A percentile compares a stretch with the other conserved stretches of the same genome.
phyloP scores from a whole-genome alignment of 1,284 basidiomycete genomes.

The Ceratobasidium sp. region DNA sequence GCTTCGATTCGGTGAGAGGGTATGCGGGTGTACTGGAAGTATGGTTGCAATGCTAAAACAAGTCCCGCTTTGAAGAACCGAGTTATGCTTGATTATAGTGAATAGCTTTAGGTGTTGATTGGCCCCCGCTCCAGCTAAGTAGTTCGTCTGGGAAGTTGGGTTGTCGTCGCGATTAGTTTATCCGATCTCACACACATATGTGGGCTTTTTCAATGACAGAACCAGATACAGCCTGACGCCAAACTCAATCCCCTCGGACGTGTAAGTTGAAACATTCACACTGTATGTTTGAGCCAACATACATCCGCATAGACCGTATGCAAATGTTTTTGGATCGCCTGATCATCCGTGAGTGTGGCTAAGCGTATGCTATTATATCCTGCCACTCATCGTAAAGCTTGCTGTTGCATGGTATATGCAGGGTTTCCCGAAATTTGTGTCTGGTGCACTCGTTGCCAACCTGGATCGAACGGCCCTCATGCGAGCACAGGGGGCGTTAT shows the following conservation, averaged over 20 bases:
- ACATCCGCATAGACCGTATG: conserved; percentile 60
- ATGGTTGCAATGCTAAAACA: too few relatives aligned
- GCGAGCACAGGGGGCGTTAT: conserved; percentile 11
- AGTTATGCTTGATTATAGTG: conserved; percentile 31
- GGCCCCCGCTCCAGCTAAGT: not conserved
- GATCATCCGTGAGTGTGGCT: conserved; percentile 60
- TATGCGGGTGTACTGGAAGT: not conserved
- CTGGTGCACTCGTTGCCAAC: conserved; percentile 20
- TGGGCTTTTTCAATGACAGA: conserved; percentile 71
- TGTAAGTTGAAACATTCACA: conserved; percentile 55
- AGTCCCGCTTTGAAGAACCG: not conserved
- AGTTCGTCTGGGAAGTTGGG: not conserved
- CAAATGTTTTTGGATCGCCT: conserved; percentile 68
- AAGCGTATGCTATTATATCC: not conserved
- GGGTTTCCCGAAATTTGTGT: conserved; percentile 34
- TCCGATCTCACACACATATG: conserved; percentile 60
- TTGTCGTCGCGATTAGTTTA: conserved; percentile 47
- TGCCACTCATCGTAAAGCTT: not conserved
- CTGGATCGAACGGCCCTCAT: conserved; percentile 5
- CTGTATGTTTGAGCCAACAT: conserved; percentile 7
- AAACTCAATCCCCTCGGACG: conserved; percentile 68
- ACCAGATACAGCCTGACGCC: conserved; percentile 72
- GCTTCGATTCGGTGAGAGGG: conserved; percentile 31
- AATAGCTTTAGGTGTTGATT: not conserved
- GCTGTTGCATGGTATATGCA: conserved; percentile 37